Conservation (phyloP, 257 asterid genomes). For the Solanum virginianum region DNA sequence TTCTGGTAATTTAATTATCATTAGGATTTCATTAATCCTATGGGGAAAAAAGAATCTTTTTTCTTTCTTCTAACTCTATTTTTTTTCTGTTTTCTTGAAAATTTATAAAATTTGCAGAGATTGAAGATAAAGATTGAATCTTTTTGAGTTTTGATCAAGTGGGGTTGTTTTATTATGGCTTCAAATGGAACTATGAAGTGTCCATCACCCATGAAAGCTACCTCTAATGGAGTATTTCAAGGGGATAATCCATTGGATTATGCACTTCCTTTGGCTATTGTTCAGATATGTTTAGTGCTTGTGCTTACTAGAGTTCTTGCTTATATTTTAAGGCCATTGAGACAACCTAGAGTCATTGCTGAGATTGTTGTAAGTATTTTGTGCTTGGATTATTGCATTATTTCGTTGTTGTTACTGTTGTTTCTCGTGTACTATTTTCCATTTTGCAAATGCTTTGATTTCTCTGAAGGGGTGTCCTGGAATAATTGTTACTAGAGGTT, state of each 20-base stretch:
- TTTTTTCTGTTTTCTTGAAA: neutral
- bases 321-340: constrained; percentile 39
- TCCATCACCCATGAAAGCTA: constrained; percentile 56
- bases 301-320: constrained; percentile 56
- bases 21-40: neutral
- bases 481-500: too few relatives aligned
- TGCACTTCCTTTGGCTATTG: constrained; percentile 58
- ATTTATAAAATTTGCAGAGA: neutral
- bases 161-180: constrained; percentile 7
- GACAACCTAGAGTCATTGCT: constrained; percentile 81
- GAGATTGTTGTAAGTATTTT: constrained; percentile 53
- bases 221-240: constrained; percentile 69
- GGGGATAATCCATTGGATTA: constrained; percentile 64
- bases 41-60: neutral
- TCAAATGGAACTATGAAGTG: constrained; percentile 14
- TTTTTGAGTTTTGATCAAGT: neutral
- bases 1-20: neutral
- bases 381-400: neutral
- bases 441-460: neutral
- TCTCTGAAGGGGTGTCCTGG: too few relatives aligned
- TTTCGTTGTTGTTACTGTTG: neutral
- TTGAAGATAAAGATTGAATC: neutral
- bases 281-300: constrained; percentile 57
- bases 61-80: neutral
- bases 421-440: neutral